A percentile compares a stretch with the other conserved stretches of the same genome.
Conservation (phyloP, 768 basidiomycete genomes). For the Xerocomus brunneocitrinus region DNA sequence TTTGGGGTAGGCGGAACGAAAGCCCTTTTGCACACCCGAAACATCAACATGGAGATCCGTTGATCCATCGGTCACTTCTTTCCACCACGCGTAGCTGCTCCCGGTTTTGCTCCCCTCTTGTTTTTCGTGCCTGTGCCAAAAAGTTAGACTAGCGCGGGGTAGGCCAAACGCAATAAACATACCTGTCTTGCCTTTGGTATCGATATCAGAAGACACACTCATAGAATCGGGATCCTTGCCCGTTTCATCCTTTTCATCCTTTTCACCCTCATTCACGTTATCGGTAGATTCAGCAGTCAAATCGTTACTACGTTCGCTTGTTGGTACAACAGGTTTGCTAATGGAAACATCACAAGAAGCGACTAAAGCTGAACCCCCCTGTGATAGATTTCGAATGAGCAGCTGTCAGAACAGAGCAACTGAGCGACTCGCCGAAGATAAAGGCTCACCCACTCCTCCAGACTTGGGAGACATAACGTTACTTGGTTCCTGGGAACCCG, state of each 20-base stretch:
- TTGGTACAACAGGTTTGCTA: slow-evolving; percentile 26
- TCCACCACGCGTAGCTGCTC: not conserved
- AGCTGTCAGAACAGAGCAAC: slow-evolving; percentile 23
- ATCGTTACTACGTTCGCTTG: slow-evolving; percentile 24
- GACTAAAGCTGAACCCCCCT: slow-evolving; percentile 11
- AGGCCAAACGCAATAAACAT: not conserved
- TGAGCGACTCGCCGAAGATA: slow-evolving; percentile 26
- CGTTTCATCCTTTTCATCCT: slow-evolving; percentile 26
- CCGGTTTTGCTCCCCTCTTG: not conserved
- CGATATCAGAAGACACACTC: slow-evolving; percentile 19
- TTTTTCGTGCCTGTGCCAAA: not conserved
- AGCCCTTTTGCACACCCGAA: not conserved
- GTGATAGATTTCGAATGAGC: slow-evolving; percentile 24
- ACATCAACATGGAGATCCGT: slow-evolving; percentile 1
- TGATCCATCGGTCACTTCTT: not conserved
- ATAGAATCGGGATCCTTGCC: slow-evolving; percentile 20
- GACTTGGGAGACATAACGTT: not conserved
- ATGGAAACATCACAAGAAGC: slow-evolving; percentile 9
- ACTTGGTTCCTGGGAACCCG: not conserved
- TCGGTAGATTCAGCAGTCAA: slow-evolving; percentile 19
- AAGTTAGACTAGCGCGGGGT: slow-evolving; percentile 6
- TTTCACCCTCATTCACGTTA: slow-evolving; percentile 22
- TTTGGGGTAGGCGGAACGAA: not conserved
- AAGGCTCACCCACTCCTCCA: slow-evolving; percentile 30
- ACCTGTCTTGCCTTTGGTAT: slow-evolving; percentile 16